These are phyloP conservation scores for Ceratobasidium theobromae DNA, from an alignment of 1,284 basidiomycete genomes.

Conservation along the genomic window DNA sequence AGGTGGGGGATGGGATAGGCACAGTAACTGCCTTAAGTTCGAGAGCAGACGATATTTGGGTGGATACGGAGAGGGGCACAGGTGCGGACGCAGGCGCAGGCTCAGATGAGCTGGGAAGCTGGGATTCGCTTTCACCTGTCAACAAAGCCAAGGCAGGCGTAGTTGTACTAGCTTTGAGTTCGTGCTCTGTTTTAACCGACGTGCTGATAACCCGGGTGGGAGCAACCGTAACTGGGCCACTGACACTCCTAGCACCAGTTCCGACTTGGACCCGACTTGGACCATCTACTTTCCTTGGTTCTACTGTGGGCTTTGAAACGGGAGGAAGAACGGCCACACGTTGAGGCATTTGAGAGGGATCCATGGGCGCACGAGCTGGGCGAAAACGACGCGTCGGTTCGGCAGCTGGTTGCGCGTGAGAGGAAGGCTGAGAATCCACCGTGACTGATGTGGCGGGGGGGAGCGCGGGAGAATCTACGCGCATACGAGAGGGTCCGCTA, in stretches of 20 bases:
- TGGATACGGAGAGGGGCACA: too few species aligned
- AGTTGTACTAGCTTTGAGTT: neutral
- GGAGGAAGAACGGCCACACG: conserved; percentile 12
- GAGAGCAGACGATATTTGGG: neutral
- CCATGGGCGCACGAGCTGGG: conserved; percentile 11
- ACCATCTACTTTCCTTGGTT: conserved; percentile 8
- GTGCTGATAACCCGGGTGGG: conserved; percentile 7
- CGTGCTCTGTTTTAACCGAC: neutral
- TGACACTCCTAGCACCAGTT: neutral
- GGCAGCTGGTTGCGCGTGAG: neutral
- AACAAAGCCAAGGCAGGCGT: neutral
- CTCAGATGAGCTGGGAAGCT: neutral
- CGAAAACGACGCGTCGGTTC: conserved; percentile 10
- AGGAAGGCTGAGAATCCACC: neutral
- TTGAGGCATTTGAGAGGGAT: conserved; percentile 28
- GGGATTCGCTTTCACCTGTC: neutral
- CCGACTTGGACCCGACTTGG: conserved; percentile 11
- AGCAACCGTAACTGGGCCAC: neutral
- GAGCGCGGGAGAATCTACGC: neutral
- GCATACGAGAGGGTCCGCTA: conserved; percentile 19
- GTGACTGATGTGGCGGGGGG: neutral
- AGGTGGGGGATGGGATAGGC: neutral
- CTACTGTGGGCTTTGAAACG: neutral
- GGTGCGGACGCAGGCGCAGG: neutral
- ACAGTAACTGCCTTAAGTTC: neutral